phyloP scores from a whole-genome alignment of 495 filamentous ascomycete species.

The Penicillium alfredii region DNA sequence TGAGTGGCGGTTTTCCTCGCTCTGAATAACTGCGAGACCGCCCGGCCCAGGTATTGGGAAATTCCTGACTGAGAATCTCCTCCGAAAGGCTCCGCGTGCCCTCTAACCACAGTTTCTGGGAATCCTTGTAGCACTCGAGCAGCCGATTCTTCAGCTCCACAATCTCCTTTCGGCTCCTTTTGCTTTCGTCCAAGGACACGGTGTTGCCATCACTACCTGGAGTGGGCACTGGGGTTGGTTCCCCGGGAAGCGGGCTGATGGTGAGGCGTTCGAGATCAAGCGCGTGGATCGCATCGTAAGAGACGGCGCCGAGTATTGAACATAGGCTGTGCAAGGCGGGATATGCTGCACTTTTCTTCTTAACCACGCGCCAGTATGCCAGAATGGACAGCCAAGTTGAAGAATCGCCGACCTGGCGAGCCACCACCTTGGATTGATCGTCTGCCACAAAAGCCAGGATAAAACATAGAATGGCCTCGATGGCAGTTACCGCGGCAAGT shows the following conservation, averaged over 20 bases:
- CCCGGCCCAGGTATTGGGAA: conserved; percentile 43
- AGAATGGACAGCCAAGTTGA: conserved; percentile 45
- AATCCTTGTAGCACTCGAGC: conserved; percentile 37
- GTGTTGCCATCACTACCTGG: conserved; percentile 35
- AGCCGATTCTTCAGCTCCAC: conserved; percentile 35
- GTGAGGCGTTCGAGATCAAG: conserved; percentile 44
- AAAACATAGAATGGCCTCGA: conserved; percentile 46
- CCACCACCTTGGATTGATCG: conserved; percentile 33
- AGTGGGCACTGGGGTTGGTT: conserved; percentile 34
- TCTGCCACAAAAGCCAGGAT: conserved; percentile 45
- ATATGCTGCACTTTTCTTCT: conserved; percentile 32
- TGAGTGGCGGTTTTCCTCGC: conserved; percentile 29
- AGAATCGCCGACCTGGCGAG: conserved; percentile 34
- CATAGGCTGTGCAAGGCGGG: conserved; percentile 39
- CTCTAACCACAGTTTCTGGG: conserved; percentile 41
- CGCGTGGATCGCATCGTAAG: conserved; percentile 40
- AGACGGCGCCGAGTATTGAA: conserved; percentile 42
- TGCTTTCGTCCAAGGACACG: conserved; percentile 29
- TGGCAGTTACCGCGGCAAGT: conserved; percentile 37
- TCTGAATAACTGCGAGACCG: conserved; percentile 33
- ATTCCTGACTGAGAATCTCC: conserved; percentile 36
- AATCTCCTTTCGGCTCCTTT: conserved; percentile 33
- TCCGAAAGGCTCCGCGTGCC: conserved; percentile 40
- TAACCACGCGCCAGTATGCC: conserved; percentile 42
- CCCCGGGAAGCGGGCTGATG: conserved; percentile 32